Percentiles rank a stretch among this genome's conserved stretches.
These are phyloP conservation scores for Setaria viridis DNA, from an alignment of 202 grass and related monocot species.

Conservation along the genomic window DNA sequence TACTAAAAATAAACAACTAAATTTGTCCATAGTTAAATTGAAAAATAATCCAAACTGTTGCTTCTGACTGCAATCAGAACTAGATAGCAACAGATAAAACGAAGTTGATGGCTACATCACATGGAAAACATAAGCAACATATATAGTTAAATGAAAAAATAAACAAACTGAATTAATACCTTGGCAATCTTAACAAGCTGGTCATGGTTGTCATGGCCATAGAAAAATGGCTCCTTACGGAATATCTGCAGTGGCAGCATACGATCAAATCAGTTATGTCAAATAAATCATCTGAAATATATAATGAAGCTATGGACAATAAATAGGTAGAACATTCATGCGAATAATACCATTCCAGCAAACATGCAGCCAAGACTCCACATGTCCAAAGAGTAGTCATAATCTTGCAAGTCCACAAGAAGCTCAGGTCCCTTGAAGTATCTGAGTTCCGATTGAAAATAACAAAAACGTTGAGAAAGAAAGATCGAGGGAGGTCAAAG, in stretches of 20 bases:
- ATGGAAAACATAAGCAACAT: constrained; percentile 24
- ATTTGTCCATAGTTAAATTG: background rate
- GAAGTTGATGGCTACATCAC: background rate
- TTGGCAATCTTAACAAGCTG: constrained; percentile 98
- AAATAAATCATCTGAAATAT: background rate
- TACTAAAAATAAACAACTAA: background rate
- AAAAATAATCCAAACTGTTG: background rate
- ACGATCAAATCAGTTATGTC: constrained; percentile 13
- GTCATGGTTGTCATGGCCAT: constrained; percentile 96
- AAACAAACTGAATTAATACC: constrained; percentile 55
- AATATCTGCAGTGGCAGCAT: constrained; percentile 73
- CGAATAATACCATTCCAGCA: constrained; percentile 82
- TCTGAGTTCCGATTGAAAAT: constrained; percentile 47
- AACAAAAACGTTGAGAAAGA: constrained; percentile 8
- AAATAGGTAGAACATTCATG: constrained; percentile 4
- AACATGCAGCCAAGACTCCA: constrained; percentile 97
- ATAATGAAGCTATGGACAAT: background rate
- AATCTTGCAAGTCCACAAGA: constrained; percentile 89
- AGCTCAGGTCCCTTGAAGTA: constrained; percentile 91
- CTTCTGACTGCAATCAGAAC: background rate
- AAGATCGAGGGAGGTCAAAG: background rate
- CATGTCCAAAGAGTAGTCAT: constrained; percentile 89
- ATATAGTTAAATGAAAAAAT: constrained; percentile 14
- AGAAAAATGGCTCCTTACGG: constrained; percentile 97
- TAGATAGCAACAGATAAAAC: background rate